phyloP scores from a whole-genome alignment of 371 early-diverging fungal genomes.

The Mortierella sp. region DNA sequence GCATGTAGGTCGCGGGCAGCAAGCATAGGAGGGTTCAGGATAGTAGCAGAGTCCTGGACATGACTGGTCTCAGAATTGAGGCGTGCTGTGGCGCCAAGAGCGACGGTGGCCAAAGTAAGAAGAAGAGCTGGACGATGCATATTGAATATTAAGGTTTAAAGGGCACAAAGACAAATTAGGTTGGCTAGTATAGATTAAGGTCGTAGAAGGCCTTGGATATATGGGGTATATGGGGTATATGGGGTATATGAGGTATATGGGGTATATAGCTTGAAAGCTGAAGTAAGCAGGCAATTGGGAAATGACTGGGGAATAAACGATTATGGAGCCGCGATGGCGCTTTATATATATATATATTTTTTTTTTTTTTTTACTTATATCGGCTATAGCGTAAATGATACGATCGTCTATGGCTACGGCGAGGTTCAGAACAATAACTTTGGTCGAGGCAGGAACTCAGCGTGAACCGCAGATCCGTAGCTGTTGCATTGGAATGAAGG shows the following conservation, averaged over 20 bases:
- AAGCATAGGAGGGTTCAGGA: conserved; percentile 9
- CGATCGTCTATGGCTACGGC: neutral
- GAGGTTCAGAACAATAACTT: neutral
- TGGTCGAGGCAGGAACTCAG: neutral
- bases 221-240: neutral
- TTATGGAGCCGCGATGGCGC: neutral
- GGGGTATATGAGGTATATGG: neutral
- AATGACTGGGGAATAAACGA: neutral
- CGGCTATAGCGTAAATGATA: neutral
- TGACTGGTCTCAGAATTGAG: neutral
- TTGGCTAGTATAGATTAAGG: neutral
- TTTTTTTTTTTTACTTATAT: neutral
- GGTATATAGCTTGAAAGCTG: neutral
- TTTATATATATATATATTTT: neutral
- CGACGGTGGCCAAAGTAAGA: conserved; percentile 36
- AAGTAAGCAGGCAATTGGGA: neutral
- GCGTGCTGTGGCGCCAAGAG: conserved; percentile 26
- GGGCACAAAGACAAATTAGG: neutral
- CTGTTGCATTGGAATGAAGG: neutral
- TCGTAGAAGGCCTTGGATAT: no score
- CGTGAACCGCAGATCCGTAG: neutral
- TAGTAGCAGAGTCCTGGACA: neutral
- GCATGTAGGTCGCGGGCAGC: conserved; percentile 4
- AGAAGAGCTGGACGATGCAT: conserved; percentile 36
- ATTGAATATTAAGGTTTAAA: neutral